Percentiles rank a stretch among this genome's conserved stretches.
Conservation (phyloP, 768 basidiomycete genomes). For the Lentinula sp. region DNA sequence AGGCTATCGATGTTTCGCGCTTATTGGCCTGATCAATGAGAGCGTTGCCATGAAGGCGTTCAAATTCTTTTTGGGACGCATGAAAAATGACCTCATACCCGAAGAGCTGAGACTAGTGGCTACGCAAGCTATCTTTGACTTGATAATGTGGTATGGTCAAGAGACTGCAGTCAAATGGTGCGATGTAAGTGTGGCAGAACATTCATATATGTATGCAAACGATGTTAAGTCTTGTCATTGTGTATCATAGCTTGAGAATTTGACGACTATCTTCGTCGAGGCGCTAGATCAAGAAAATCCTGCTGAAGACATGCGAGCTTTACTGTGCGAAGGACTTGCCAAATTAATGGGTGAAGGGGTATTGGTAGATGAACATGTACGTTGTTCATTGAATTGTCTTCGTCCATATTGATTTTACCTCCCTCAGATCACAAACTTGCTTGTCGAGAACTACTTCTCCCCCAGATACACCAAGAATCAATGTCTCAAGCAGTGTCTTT, state of each 20-base stretch:
- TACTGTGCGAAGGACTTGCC: conserved; percentile 70
- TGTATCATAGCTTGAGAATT: conserved; percentile 37
- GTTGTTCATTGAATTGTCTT: conserved; percentile 12
- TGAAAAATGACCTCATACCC: conserved; percentile 14
- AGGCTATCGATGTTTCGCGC: not conserved
- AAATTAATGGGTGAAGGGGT: conserved; percentile 79
- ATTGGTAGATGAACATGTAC: conserved; percentile 63
- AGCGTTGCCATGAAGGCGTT: not conserved
- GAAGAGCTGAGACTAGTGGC: conserved; percentile 61
- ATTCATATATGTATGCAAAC: not conserved
- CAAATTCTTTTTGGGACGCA: not conserved
- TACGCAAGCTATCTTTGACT: conserved; percentile 78
- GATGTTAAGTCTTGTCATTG: conserved; percentile 15
- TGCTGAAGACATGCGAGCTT: conserved; percentile 32
- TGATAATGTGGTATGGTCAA: conserved; percentile 77
- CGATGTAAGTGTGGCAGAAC: conserved; percentile 8
- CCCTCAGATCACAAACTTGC: conserved; percentile 30
- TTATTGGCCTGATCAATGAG: not conserved
- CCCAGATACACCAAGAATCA: conserved; percentile 78
- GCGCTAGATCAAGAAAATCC: conserved; percentile 36
- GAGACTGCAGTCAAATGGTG: conserved; percentile 40
- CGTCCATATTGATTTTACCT: conserved; percentile 24
- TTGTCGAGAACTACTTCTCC: conserved; percentile 59
- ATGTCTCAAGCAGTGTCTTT: conserved; percentile 76
- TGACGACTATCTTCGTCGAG: conserved; percentile 42